These are phyloP conservation scores for Prototheca cutis DNA, from an alignment of 163 green algal genomes.

Conservation along the genomic window DNA sequence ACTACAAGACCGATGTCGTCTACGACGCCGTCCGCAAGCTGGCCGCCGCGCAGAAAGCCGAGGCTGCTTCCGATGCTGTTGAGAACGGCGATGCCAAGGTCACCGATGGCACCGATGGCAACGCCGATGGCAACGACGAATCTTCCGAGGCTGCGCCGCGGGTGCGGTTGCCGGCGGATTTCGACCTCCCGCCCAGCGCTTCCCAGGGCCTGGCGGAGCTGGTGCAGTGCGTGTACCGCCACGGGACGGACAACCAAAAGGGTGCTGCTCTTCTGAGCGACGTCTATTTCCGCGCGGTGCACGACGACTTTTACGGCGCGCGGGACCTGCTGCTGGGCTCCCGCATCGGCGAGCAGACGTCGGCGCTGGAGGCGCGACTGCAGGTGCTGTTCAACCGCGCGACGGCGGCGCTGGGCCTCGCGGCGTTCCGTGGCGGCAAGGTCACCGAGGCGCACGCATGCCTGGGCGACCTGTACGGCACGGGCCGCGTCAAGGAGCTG, in stretches of 20 bases:
- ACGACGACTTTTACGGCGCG: constrained; percentile 82
- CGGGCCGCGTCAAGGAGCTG: constrained; percentile 90
- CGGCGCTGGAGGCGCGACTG: constrained; percentile 37
- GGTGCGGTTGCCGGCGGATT: constrained; percentile 53
- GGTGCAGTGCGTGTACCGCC: constrained; percentile 53
- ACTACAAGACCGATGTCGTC: constrained; percentile 80
- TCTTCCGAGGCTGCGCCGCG: too few species aligned
- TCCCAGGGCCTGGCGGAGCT: constrained; percentile 56
- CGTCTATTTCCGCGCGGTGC: constrained; percentile 83
- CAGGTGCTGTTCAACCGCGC: constrained; percentile 93
- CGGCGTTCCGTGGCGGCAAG: constrained; percentile 79
- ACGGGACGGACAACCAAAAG: constrained; percentile 93
- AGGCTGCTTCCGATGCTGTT: too few species aligned
- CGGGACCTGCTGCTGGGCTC: constrained; percentile 94
- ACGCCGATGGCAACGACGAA: too few species aligned
- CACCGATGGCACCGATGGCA: too few species aligned
- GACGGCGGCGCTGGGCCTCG: constrained; percentile 89
- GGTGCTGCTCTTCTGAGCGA: constrained; percentile 87
- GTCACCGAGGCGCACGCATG: constrained; percentile 79
- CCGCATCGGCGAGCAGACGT: constrained; percentile 71
- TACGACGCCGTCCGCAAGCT: constrained; percentile 76
- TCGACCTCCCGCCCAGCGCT: constrained; percentile 53
- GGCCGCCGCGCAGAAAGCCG: constrained; percentile 37
- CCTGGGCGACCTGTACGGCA: constrained; percentile 86
- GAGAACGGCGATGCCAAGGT: too few species aligned